Evolutionary conservation across 2,329 filamentous ascomycete genomes (phyloP), one percentile per base, ranked within the genome.

Genomic region (Ceratocystis eucalypticola): DNA sequence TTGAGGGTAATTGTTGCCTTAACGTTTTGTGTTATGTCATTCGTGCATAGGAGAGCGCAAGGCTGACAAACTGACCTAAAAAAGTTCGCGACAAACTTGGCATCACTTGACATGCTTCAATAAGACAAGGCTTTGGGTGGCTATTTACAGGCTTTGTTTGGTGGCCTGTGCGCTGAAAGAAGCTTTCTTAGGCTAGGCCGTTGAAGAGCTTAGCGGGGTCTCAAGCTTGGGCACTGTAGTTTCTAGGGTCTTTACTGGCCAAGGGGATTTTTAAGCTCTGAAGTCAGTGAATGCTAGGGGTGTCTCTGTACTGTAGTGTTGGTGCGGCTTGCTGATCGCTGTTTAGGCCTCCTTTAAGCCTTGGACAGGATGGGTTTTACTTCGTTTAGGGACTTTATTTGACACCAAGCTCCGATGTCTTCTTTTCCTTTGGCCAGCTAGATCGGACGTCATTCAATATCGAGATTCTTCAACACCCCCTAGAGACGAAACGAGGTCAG

Each of bases 1-100:
- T 59, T 17, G 30, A 2, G 5, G 44, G 37, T 41, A 2, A 12
- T 41, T 41, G 37, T 41, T 12, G 37, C 10, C 37, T 12, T 15
- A 4, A 4, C 37, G 37, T 41, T 41, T 41, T 41, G 12, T 41
- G 37, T 5, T 15, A 41, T 1, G 44, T 7, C 20, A 62, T 33
- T 37, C 45, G 46, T 17, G 2, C 3, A 45, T 62, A n/a, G 15
- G 33, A 28, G 30, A 22, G 22, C 63, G 33, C 25, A 57, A 55
- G 48, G 63, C 63, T 65, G 30, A 55, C 20, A 48, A 44, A 59
- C 17, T 10, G 28, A 20, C 46, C 59, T 22, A 33, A 10, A 33
- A 50, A 63, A 48, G 61, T 50, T 48, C 61, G 25, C 61, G 61
- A 63, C 61, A 33, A 44, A 33, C 25, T 63, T 22, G 33, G n/a